Base-by-base conservation (phyloP, 108 stramenopile species). In the Skeletonema grethae region DNA sequence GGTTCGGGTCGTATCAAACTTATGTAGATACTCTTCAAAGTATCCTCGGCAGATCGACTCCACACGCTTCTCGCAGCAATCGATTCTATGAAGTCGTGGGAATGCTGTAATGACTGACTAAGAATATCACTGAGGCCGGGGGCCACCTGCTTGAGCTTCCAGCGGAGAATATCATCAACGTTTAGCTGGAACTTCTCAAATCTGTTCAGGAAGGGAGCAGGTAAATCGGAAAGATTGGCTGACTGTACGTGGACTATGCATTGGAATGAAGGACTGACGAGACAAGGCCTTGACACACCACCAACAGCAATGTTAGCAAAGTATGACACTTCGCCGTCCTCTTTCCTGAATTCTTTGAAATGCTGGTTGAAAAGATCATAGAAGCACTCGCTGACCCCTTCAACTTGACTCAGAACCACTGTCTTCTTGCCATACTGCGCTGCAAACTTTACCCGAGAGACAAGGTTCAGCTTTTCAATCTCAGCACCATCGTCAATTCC, bases 321-420 rank as follows among this genome's bases (percentile, higher is more conserved):
- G 29, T 75, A 79, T 13, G 56, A 31, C 5, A 62, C 31, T 2
- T 53, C 56, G 11, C 50, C 61, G n/a, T 53, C 71, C 15, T 75
- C 46, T 15, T 83, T 77, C 50, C 12, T 57, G 36, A 70, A 69
- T 34, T 73, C 66, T 25, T 41, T 67, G 59, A 69, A 83, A 41
- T 79, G 77, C 22, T 83, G 82, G 28, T 83, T 83, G 61, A 78
- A 78, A 5, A 83, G 67, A 74, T 83, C 77, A 22, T 83, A 83
- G 46, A 83, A 79, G 35, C 76, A 68, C 24, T 83, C 82, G 24
- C 61, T 69, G 29, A 83, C 72, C 10, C 18, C 24, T 18, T 79
- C 72, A 6, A 48, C 53, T 55, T 83, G 70, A 48, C 63, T 72
- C 7, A 83, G n/a, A 9, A 83, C 53, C 10, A 64, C 71, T 34